phyloP scores from a whole-genome alignment of 257 asterid species.

The Ophiorrhiza pumila region DNA sequence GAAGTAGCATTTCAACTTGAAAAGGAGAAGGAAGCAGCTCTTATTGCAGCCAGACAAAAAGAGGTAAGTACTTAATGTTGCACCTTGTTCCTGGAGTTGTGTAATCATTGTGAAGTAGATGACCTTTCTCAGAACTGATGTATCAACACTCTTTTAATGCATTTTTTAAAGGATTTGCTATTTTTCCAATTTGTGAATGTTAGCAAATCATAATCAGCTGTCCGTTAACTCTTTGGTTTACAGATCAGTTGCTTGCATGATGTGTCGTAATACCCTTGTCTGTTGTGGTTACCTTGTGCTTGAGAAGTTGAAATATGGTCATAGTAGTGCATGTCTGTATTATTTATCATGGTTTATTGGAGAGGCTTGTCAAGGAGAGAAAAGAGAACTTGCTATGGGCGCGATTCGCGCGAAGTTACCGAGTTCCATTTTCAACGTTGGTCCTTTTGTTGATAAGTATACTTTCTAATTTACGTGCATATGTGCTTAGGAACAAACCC shows the following conservation, averaged over 20 bases:
- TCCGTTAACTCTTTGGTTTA: background rate
- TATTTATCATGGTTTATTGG: background rate
- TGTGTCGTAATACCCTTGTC: background rate
- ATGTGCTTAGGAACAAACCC: conserved; percentile 61
- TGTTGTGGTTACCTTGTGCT: background rate
- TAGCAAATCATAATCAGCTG: background rate
- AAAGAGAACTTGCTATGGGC: no score
- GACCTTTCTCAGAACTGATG: background rate
- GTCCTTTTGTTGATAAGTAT: background rate
- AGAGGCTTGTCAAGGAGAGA: background rate
- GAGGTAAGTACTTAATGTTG: conserved; percentile 54
- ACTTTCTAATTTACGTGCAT: background rate
- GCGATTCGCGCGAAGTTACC: background rate
- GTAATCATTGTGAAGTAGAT: no score
- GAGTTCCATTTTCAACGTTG: background rate
- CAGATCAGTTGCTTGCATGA: background rate
- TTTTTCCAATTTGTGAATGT: background rate
- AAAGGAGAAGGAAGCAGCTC: conserved; percentile 73
- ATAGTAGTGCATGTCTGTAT: background rate
- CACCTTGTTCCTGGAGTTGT: background rate
- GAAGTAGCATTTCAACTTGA: conserved; percentile 87
- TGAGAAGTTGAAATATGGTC: background rate
- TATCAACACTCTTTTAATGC: background rate
- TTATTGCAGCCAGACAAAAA: conserved; percentile 52
- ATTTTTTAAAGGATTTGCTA: background rate